phyloP scores from a whole-genome alignment of 1,139 yeast genomes.

The Schizosaccharomyces versatilis region DNA sequence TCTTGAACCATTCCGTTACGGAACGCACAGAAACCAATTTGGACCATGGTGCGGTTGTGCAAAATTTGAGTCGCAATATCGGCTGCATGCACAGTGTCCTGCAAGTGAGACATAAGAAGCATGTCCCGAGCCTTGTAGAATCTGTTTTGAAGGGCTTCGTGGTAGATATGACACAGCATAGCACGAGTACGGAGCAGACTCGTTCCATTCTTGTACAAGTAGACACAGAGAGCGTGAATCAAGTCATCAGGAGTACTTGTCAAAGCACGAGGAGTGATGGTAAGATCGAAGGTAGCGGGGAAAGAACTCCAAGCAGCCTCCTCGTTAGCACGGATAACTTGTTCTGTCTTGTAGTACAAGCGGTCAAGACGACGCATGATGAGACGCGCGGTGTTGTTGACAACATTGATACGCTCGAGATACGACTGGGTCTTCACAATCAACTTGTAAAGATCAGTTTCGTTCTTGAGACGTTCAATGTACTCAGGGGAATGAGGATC shows the following conservation, averaged over 20 bases:
- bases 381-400: conserved; percentile 35
- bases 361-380: conserved; percentile 75
- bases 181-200: conserved; percentile 62
- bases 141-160: conserved; percentile 69
- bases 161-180: conserved; percentile 65
- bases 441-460: conserved; percentile 49
- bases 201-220: conserved; percentile 44
- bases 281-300: conserved; percentile 19
- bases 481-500: conserved; percentile 94
- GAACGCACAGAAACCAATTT: conserved; percentile 89
- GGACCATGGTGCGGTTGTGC: conserved; percentile 87
- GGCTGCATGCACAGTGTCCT: conserved; percentile 57
- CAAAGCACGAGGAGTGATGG: conserved; percentile 20
- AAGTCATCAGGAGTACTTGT: conserved; percentile 29
- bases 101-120: conserved; percentile 67
- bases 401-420: conserved; percentile 30
- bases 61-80: conserved; percentile 74
- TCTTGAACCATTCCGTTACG: conserved; percentile 71
- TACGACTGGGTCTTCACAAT: conserved; percentile 72
- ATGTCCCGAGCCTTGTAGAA: conserved; percentile 71
- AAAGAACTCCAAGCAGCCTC: conserved; percentile 42
- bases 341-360: conserved; percentile 74
- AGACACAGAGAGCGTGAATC: conserved; percentile 42
- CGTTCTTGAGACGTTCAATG: conserved; percentile 76
- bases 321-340: conserved; percentile 51